Conservation (phyloP, 352 stramenopile genomes). For the Phytophthora syringae region DNA sequence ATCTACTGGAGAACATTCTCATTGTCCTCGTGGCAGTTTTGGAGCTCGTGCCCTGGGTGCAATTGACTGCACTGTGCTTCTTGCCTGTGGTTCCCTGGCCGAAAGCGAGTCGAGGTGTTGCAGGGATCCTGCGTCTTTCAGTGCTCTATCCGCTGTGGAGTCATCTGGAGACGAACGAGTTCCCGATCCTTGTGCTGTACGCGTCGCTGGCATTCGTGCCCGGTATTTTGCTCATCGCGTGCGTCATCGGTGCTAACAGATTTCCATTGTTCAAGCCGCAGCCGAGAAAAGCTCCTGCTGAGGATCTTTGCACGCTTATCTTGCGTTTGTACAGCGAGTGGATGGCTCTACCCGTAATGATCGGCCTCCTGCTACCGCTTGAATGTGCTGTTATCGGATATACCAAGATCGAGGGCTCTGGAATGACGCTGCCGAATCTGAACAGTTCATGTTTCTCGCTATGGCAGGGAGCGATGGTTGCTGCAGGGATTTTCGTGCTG, state of each 20-base stretch:
- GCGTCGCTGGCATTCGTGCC: slow-evolving; percentile 48
- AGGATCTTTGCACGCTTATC: slow-evolving; percentile 57
- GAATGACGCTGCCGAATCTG: slow-evolving; percentile 26
- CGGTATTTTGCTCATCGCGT: slow-evolving; percentile 34
- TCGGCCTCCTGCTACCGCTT: slow-evolving; percentile 58
- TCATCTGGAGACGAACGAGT: slow-evolving; percentile 44
- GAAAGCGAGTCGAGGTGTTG: slow-evolving; percentile 30
- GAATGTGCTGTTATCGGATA: slow-evolving; percentile 66
- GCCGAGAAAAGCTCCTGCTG: slow-evolving; percentile 41
- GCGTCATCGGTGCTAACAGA: slow-evolving; percentile 46
- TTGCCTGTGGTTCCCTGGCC: slow-evolving; percentile 65
- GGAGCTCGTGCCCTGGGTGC: slow-evolving; percentile 58
- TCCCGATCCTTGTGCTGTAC: slow-evolving; percentile 47
- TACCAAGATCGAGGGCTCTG: slow-evolving; percentile 16
- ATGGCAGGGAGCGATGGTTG: slow-evolving; percentile 36
- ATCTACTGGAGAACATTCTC: slow-evolving; percentile 38
- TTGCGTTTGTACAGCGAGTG: slow-evolving; percentile 67
- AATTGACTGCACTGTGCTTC: slow-evolving; percentile 55
- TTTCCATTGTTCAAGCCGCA: slow-evolving; percentile 78
- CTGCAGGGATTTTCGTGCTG: slow-evolving; percentile 30
- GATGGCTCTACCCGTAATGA: slow-evolving; percentile 51
- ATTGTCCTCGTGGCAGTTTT: slow-evolving; percentile 39
- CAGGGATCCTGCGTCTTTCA: slow-evolving; percentile 46
- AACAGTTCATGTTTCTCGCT: slow-evolving; percentile 49
- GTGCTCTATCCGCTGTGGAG: slow-evolving; percentile 59